Base-by-base conservation (phyloP, 2,329 filamentous ascomycete genomes). In the Diaporthe australafricana region DNA sequence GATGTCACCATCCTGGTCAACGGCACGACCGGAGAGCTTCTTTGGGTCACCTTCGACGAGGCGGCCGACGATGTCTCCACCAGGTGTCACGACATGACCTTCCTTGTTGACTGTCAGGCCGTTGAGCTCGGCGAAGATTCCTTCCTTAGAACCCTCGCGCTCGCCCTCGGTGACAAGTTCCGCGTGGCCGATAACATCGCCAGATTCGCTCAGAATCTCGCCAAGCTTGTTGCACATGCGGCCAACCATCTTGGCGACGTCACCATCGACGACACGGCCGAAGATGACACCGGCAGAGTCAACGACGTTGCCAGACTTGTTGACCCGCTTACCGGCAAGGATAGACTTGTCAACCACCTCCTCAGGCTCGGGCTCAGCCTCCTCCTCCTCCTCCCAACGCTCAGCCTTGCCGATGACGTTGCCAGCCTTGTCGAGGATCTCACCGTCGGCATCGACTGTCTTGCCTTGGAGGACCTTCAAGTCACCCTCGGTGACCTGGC, bases 1-100 rank as follows among this genome's bases (percentile, higher is more conserved):
- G 40, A 97, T 90, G 71, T 96, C 94, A 47, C 94, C 94, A 74
- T 97, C 94, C 74, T 94, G 91, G 71, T 96, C 94, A 22, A 96
- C 94, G 11, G 86, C 78, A 57, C 93, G 92, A 20, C 94, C 94
- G 47, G 91, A 89, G 1, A 97, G 87, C 66, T 86, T 84, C 86
- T 94, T 94, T 45, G 87, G 80, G 69, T 97, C 92, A 3, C 94
- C 94, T 57, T 90, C 89, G 4, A 88, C 85, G 48, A 96, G 87
- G 52, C 91, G 86, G 27, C 94, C 94, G 60, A 96, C 93, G 30
- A 93, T 86, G 74, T 93, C 90, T 45, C 92, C 93, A 63, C 88
- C 85, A 0, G 87, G 84, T 11, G 92, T 92, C 52, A 92, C 87
- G 50, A 94, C 85, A 73, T 90, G 92, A 67, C 92, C 92, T 50